Base-by-base conservation (phyloP, 768 basidiomycete genomes). In the Rhizopogon vesiculosus region DNA sequence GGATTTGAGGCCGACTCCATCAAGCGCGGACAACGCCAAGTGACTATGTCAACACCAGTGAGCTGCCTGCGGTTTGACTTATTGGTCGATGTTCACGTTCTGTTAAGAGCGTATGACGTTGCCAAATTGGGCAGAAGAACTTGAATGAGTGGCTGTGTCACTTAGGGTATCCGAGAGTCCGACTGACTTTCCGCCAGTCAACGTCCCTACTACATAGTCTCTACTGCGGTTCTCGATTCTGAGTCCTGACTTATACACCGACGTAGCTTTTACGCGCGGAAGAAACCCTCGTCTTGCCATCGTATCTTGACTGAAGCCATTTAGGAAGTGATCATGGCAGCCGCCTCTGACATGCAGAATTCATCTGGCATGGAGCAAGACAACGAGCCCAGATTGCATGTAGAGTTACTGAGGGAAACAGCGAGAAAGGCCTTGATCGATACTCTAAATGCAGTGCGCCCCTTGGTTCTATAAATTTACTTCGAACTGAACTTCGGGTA, bases 401-500 rank as follows among this genome's bases (percentile, higher is more conserved):
- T 87, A 12, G 82, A 78, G 33, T 56, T 86, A 1, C 74, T 97
- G 39, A 89, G 83, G 65, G 93, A 95, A 55, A 78, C 90, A 31
- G 90, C 85, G 3, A 84, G 82, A 68, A 89, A 87, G 60, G 85
- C 82, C n/a, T 70, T 96, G 9, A 80, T 97, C 1, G 91, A 93
- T 64, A 83, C 89, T 18, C 73, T 97, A 59, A 95, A 96, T 69
- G 86, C 91, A 41, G 91, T 88, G 62, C 58, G 73, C 60, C 42
- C 29, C 41, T 50, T 12, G 19, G 13, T 29, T 45, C 29, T 9
- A 3, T 45, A 6, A 25, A 8, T 22, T 15, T 15, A 16, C 29
- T 29, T 28, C 15, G 44, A 13, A 40, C 42, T 56, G 40, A 45
- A 39, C 16, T 25, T 31, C 35, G 28, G 18, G 29, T 25, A 10